These are phyloP conservation scores for Silene uniflora DNA, from an alignment of 148 eudicot species.

Conservation along the genomic window DNA sequence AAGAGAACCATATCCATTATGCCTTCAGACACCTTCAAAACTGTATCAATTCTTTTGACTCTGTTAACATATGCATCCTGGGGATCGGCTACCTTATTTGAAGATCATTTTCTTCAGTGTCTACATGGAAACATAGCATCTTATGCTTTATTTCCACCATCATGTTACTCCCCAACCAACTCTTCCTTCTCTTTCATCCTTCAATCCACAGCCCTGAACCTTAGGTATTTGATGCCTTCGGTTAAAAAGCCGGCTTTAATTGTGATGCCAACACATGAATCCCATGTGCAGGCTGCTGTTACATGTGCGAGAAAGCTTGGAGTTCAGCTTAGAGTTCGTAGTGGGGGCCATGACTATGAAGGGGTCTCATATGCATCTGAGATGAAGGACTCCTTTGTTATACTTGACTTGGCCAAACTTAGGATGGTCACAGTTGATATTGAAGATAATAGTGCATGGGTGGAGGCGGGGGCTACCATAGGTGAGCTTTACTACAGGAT, in stretches of 20 bases:
- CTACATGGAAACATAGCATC: constrained; percentile 19
- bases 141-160: constrained; percentile 26
- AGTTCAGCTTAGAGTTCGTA: constrained; percentile 35
- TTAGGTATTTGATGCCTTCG: constrained; percentile 30
- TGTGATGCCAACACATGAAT: constrained; percentile 30
- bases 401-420: constrained; percentile 38
- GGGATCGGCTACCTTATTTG: constrained; percentile 14
- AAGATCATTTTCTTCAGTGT: constrained; percentile 24
- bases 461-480: constrained; percentile 44
- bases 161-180: constrained; percentile 21
- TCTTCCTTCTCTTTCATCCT: constrained; percentile 28
- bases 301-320: constrained; percentile 30
- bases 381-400: constrained; percentile 31
- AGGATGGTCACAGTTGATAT: constrained; percentile 27
- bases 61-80: constrained; percentile 22
- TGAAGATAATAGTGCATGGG: constrained; percentile 40
- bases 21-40: constrained; percentile 18
- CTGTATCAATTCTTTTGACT: constrained; percentile 12
- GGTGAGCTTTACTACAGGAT: constrained; percentile 44
- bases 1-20: not conserved
- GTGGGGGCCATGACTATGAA: constrained; percentile 58
- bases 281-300: constrained; percentile 32
- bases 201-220: constrained; percentile 30
- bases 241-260: constrained; percentile 32
- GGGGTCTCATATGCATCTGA: constrained; percentile 40